These are phyloP conservation scores for Aspergillus pseudoterreus DNA, from an alignment of 2,329 filamentous ascomycete genomes.

Conservation along the genomic window DNA sequence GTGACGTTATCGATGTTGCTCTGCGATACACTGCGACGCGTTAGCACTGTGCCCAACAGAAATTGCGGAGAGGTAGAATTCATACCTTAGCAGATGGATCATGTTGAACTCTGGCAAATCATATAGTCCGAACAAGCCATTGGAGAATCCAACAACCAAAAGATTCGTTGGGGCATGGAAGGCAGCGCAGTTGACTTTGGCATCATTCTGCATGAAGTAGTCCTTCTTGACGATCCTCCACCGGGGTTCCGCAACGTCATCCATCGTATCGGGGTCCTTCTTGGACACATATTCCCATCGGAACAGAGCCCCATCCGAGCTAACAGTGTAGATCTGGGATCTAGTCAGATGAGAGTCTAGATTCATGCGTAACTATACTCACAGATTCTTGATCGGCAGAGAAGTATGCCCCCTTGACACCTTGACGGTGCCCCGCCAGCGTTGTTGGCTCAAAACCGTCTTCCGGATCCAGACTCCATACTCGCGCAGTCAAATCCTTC, in stretches of 20 bases:
- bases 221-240: constrained; percentile 91
- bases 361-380: constrained; percentile 17
- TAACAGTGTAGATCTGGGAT: constrained; percentile 77
- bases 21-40: constrained; percentile 75
- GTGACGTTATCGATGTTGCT: constrained; percentile 94
- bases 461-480: constrained; percentile 90
- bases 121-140: constrained; percentile 89
- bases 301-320: constrained; percentile 95
- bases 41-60: background rate
- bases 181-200: constrained; percentile 82
- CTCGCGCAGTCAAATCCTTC: constrained; percentile 84
- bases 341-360: constrained; percentile 11
- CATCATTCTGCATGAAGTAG: constrained; percentile 89
- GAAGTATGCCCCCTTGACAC: constrained; percentile 93
- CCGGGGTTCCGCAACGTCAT: constrained; percentile 64
- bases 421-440: constrained; percentile 84
- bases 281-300: constrained; percentile 78
- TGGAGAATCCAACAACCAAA: constrained; percentile 95
- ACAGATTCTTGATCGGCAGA: constrained; percentile 83
- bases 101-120: constrained; percentile 94
- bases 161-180: constrained; percentile 84
- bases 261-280: constrained; percentile 58
- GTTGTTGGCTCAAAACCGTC: constrained; percentile 87
- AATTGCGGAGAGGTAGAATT: background rate
- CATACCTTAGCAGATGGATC: constrained; percentile 72